Evolutionary conservation across 140 eudicot species (phyloP).

Genomic region (Stevia rebaudiana): DNA sequence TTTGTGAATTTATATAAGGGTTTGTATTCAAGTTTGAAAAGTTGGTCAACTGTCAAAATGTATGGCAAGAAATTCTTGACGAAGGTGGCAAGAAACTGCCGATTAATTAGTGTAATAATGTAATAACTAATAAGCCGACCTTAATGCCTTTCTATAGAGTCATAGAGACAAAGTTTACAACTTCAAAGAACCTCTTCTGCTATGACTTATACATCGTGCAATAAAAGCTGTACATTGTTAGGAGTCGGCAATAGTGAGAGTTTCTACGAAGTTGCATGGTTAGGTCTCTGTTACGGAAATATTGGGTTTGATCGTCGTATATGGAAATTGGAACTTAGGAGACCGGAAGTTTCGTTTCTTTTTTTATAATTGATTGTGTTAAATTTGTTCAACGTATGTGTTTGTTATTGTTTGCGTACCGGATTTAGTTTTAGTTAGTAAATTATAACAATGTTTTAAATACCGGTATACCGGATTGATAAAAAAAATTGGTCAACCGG

Average conservation of each 20-base stretch:
- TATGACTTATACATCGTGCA: not conserved
- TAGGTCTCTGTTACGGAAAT: not conserved
- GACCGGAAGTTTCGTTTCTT: constrained; percentile 18
- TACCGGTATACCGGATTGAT: no score
- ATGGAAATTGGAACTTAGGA: not conserved
- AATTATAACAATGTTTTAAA: no score
- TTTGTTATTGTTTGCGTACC: constrained; percentile 17
- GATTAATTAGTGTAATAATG: not conserved
- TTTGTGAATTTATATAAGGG: constrained; percentile 12
- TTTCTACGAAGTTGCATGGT: constrained; percentile 5
- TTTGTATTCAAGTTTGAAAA: constrained; percentile 8
- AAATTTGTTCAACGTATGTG: constrained; percentile 3
- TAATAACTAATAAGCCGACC: not conserved
- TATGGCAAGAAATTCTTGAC: not conserved
- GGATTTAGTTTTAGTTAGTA: no score
- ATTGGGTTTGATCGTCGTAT: not conserved
- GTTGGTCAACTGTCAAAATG: constrained; percentile 24
- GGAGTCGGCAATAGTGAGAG: not conserved
- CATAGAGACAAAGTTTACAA: not conserved
- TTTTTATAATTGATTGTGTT: not conserved
- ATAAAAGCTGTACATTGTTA: not conserved
- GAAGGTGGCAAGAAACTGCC: not conserved
- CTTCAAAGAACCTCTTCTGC: not conserved
- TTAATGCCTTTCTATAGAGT: no score
- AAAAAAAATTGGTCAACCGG: no score